Evolutionary conservation across 225 moss, liverwort and hornwort species (phyloP).

Genomic region (Pseudisothecium myosuroides): DNA sequence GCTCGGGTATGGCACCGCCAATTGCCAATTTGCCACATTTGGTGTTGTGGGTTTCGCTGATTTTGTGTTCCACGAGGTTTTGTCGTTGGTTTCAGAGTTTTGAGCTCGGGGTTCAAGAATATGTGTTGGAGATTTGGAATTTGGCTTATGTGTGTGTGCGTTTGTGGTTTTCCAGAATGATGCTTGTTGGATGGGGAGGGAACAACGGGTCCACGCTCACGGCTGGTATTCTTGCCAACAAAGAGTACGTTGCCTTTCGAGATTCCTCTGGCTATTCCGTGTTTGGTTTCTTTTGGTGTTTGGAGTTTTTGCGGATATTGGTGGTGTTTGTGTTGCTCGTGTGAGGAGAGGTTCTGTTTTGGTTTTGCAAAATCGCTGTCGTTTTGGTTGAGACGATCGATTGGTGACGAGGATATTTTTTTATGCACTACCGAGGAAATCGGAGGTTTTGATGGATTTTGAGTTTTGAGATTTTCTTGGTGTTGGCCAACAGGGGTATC

Average conservation of each 20-base stretch:
- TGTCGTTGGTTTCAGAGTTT: background rate
- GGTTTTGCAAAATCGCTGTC: background rate
- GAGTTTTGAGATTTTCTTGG: background rate
- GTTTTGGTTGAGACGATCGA: background rate
- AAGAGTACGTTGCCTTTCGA: constrained; percentile 38
- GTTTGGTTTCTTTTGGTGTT: background rate
- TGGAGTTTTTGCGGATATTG: background rate
- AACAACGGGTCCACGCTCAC: constrained; percentile 95
- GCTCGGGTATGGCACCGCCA: constrained; percentile 49
- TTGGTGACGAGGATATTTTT: too few species aligned
- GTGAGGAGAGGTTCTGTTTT: background rate
- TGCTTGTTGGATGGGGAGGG: constrained; percentile 98
- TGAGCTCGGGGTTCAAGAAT: background rate
- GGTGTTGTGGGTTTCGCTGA: background rate
- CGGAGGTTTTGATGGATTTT: background rate
- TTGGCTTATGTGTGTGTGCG: background rate
- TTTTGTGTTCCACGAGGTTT: background rate
- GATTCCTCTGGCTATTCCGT: background rate
- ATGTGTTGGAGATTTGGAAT: background rate
- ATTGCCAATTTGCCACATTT: background rate
- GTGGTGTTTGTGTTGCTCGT: background rate
- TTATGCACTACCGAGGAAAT: background rate
- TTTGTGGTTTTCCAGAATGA: constrained; percentile 43
- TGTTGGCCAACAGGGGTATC: constrained; percentile 49
- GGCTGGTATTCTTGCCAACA: constrained; percentile 81